Evolutionary conservation across 2,329 filamentous ascomycete genomes (phyloP).

Genomic region (Rasamsonia emersonii): DNA sequence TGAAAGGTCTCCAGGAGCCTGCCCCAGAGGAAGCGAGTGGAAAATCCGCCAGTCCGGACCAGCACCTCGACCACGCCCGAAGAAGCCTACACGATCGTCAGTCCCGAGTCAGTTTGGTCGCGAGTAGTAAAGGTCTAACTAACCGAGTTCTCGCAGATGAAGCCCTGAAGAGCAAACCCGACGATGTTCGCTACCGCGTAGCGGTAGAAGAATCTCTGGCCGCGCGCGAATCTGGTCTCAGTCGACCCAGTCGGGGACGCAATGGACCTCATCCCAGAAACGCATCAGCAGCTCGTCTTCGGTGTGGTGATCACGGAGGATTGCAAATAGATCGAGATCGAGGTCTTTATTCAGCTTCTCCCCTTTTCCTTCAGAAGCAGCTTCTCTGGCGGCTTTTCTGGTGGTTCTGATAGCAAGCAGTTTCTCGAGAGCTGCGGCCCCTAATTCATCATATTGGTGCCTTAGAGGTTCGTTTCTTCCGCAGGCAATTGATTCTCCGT

Average conservation of each 20-base stretch:
- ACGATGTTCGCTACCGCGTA: conserved; percentile 47
- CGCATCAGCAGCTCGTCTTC: conserved; percentile 45
- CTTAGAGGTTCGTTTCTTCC: conserved; percentile 9
- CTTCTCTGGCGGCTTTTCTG: too few species aligned
- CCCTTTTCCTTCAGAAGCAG: too few species aligned
- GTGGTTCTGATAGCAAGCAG: conserved; percentile 9
- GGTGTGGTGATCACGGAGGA: conserved; percentile 50
- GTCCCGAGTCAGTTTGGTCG: too few species aligned
- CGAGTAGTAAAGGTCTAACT: too few species aligned
- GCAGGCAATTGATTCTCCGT: conserved; percentile 9
- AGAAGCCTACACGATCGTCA: too few species aligned
- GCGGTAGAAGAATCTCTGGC: conserved; percentile 66
- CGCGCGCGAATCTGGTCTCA: conserved; percentile 64
- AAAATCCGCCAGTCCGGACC: conserved; percentile 64
- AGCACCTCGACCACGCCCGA: conserved; percentile 63
- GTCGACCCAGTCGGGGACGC: conserved; percentile 63
- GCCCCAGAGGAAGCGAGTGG: conserved; percentile 53
- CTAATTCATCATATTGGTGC: conserved; percentile 12
- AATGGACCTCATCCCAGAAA: conserved; percentile 58
- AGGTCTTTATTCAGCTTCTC: conserved; percentile 3
- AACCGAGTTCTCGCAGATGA: conserved; percentile 16
- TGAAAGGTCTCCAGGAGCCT: conserved; percentile 64
- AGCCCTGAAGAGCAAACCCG: conserved; percentile 15
- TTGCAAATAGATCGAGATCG: conserved; percentile 47
- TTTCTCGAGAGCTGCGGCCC: conserved; percentile 8